Conservation (phyloP, 2,329 filamentous ascomycete species). For the Aspergillus pseudoviridinutans region DNA sequence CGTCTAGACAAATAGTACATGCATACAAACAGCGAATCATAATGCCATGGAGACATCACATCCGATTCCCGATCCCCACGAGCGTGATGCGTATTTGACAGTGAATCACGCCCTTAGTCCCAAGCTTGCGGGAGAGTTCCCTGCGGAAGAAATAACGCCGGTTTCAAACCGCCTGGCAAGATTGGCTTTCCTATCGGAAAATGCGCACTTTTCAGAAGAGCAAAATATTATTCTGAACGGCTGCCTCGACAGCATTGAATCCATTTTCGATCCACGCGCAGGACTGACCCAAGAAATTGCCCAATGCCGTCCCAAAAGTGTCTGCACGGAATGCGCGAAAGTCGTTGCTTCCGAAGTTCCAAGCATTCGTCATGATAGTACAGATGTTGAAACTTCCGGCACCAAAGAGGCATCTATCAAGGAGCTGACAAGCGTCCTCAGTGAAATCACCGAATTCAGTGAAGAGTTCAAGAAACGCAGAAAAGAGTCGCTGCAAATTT, state of each 20-base stretch:
- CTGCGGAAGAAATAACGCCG: neutral
- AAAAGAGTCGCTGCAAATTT: slow-evolving; percentile 52
- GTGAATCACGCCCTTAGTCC: neutral
- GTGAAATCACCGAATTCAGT: slow-evolving; percentile 23
- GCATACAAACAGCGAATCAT: neutral
- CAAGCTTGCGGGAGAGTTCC: neutral
- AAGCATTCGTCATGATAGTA: neutral
- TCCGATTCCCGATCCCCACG: neutral
- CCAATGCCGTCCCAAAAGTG: slow-evolving; percentile 13
- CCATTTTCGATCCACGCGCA: slow-evolving; percentile 22
- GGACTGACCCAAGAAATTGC: slow-evolving; percentile 17
- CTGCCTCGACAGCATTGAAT: slow-evolving; percentile 38
- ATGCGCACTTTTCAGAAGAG: slow-evolving; percentile 21
- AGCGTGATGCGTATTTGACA: neutral
- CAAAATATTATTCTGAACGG: slow-evolving; percentile 29
- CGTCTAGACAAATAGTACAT: neutral
- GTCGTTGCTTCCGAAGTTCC: neutral
- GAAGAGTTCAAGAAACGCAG: slow-evolving; percentile 24
- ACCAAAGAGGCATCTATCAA: slow-evolving; percentile 8
- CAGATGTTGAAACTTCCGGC: neutral
- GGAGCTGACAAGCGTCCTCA: slow-evolving; percentile 21
- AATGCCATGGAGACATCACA: neutral
- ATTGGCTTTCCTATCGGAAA: slow-evolving; percentile 27
- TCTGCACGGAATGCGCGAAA: slow-evolving; percentile 1
- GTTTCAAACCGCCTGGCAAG: slow-evolving; percentile 26